phyloP scores from a whole-genome alignment of 2,329 filamentous ascomycete genomes.

The Pezicula radicicola region DNA sequence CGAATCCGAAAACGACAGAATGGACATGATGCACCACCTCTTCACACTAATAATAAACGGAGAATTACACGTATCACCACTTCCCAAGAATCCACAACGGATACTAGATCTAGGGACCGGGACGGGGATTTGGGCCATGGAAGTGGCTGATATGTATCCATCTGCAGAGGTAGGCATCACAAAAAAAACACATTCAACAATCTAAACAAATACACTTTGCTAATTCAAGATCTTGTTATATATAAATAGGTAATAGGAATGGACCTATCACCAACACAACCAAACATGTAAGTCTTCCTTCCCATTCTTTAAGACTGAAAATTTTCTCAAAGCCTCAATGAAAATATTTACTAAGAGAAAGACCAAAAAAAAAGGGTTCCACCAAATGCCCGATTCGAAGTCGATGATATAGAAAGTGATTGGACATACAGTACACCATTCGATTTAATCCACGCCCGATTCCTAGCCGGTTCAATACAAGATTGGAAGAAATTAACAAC shows the following conservation, averaged over 20 bases:
- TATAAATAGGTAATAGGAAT: too few species aligned
- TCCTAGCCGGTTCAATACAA: neutral
- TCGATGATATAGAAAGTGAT: slow-evolving; percentile 27
- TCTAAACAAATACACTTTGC: too few species aligned
- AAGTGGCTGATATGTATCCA: slow-evolving; percentile 8
- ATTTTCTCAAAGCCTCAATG: too few species aligned
- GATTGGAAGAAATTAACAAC: neutral
- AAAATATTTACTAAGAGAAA: too few species aligned
- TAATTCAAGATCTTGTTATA: too few species aligned
- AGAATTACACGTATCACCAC: slow-evolving; percentile 3
- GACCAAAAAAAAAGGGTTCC: slow-evolving; percentile 14
- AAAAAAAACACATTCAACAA: too few species aligned
- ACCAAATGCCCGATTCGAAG: slow-evolving; percentile 20
- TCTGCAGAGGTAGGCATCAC: slow-evolving; percentile 4
- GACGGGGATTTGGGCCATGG: slow-evolving; percentile 10
- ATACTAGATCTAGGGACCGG: slow-evolving; percentile 11
- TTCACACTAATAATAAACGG: slow-evolving; percentile 1
- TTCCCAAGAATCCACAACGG: slow-evolving; percentile 4
- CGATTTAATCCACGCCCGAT: slow-evolving; percentile 12
- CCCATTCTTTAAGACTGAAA: too few species aligned
- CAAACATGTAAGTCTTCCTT: too few species aligned
- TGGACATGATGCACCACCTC: slow-evolving; percentile 9
- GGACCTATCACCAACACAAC: too few species aligned
- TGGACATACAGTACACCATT: slow-evolving; percentile 22
- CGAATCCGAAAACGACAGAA: slow-evolving; percentile 7